Conservation (phyloP, 2,329 filamentous ascomycete species). For the Verticillium dahliae region DNA sequence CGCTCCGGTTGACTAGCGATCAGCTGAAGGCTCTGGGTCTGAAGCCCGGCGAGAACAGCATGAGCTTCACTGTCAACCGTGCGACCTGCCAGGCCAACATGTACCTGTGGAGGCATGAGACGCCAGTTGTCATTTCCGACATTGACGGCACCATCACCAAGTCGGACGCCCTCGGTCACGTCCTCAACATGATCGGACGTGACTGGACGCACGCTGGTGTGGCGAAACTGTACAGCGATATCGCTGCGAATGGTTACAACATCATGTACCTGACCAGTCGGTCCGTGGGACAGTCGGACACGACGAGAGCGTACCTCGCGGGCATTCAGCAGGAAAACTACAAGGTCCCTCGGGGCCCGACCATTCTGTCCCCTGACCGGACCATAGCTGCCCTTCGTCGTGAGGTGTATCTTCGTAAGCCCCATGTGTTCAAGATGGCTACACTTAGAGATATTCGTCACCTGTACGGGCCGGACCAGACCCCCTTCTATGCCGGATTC, state of each 20-base stretch:
- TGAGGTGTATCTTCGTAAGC: slow-evolving; percentile 92
- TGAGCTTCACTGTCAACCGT: slow-evolving; percentile 94
- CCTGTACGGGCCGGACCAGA: slow-evolving; percentile 69
- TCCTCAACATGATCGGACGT: slow-evolving; percentile 91
- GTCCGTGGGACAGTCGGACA: slow-evolving; percentile 89
- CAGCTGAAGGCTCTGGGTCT: slow-evolving; percentile 83
- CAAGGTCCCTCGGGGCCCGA: slow-evolving; percentile 79
- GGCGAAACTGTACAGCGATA: slow-evolving; percentile 95
- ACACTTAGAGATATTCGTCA: slow-evolving; percentile 90
- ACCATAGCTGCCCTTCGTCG: slow-evolving; percentile 89
- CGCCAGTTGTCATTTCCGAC: slow-evolving; percentile 94
- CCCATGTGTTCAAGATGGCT: slow-evolving; percentile 99
- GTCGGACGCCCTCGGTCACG: slow-evolving; percentile 88
- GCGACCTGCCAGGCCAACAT: slow-evolving; percentile 89
- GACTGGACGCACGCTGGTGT: slow-evolving; percentile 98
- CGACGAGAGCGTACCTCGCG: slow-evolving; percentile 79
- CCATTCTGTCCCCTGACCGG: slow-evolving; percentile 89
- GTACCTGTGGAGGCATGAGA: slow-evolving; percentile 88
- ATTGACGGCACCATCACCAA: slow-evolving; percentile 99
- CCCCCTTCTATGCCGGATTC: slow-evolving; percentile 94
- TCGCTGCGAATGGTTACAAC: slow-evolving; percentile 92
- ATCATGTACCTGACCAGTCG: slow-evolving; percentile 96
- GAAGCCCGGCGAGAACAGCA: slow-evolving; percentile 79
- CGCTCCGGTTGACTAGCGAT: slow-evolving; percentile 86
- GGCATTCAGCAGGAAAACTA: slow-evolving; percentile 86